Percentiles rank a stretch among this genome's conserved stretches.
Evolutionary conservation across 1,284 basidiomycete species (phyloP).

Genomic region (Trichosporon sp.): DNA sequence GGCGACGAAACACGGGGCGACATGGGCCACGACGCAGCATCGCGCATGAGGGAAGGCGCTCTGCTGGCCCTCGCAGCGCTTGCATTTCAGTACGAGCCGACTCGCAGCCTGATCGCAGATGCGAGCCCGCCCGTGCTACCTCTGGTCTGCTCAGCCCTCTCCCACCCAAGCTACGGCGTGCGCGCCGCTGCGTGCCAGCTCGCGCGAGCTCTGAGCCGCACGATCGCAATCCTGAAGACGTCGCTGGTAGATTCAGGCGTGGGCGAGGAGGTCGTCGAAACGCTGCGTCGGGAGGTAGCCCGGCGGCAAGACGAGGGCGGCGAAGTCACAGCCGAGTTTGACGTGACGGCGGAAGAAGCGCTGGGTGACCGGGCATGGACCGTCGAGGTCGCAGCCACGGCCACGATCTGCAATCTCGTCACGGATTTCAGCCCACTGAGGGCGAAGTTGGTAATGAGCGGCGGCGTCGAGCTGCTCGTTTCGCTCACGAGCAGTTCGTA

Average conservation of each 20-base stretch:
- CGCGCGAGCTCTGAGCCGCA: constrained; percentile 69
- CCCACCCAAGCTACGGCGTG: constrained; percentile 63
- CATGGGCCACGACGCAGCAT: constrained; percentile 41
- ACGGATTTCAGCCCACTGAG: constrained; percentile 78
- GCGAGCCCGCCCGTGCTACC: constrained; percentile 52
- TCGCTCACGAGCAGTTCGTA: constrained; percentile 56
- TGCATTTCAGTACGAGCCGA: constrained; percentile 62
- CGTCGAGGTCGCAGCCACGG: constrained; percentile 66
- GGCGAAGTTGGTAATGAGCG: constrained; percentile 59
- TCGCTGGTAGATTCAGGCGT: constrained; percentile 75
- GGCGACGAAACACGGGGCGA: constrained; percentile 57
- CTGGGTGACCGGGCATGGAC: constrained; percentile 58
- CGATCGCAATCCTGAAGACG: constrained; percentile 70
- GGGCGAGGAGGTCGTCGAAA: constrained; percentile 61
- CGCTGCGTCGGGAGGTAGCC: constrained; percentile 50
- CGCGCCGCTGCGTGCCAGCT: constrained; percentile 80
- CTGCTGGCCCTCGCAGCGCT: constrained; percentile 66
- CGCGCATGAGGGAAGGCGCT: constrained; percentile 53
- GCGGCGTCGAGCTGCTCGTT: constrained; percentile 60
- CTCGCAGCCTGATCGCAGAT: constrained; percentile 63
- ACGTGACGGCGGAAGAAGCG: constrained; percentile 21
- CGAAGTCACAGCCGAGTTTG: constrained; percentile 11
- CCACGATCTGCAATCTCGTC: constrained; percentile 75
- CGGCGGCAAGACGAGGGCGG: constrained; percentile 5
- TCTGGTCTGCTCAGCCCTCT: constrained; percentile 55